Evolutionary conservation across 257 asterid genomes (phyloP).

Genomic region (Solanum chilense): DNA sequence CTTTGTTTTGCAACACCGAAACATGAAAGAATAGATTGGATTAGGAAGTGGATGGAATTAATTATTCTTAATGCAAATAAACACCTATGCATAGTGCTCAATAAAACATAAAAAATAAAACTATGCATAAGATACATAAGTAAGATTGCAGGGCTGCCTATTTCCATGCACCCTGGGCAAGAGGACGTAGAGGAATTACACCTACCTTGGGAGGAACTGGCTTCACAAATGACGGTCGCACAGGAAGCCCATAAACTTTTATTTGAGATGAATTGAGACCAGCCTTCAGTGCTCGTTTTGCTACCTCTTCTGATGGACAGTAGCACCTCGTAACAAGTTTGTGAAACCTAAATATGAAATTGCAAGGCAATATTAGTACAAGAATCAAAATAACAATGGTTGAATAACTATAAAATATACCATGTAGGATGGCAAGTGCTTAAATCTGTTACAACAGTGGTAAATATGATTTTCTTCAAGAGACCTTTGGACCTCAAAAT

Average conservation of each 20-base stretch:
- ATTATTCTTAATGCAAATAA: background rate
- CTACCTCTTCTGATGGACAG: constrained; percentile 93
- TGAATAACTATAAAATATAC: constrained; percentile 26
- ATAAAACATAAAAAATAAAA: background rate
- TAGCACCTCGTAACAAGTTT: constrained; percentile 97
- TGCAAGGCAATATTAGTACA: constrained; percentile 4
- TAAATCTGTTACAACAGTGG: constrained; percentile 90
- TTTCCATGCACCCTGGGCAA: background rate
- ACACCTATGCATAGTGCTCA: background rate
- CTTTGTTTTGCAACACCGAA: background rate
- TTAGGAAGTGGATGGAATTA: background rate
- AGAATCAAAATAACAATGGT: background rate
- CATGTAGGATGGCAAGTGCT: constrained; percentile 98
- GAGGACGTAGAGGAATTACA: background rate
- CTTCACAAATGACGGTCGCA: constrained; percentile 92
- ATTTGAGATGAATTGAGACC: constrained; percentile 78
- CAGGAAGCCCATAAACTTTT: constrained; percentile 94
- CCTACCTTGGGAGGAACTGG: constrained; percentile 74
- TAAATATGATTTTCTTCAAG: constrained; percentile 83
- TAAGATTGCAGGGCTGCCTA: background rate
- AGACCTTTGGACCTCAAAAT: constrained; percentile 86
- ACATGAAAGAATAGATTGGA: background rate
- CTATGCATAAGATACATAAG: background rate
- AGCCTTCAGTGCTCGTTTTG: constrained; percentile 90
- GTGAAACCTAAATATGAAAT: constrained; percentile 69